Base-by-base conservation (phyloP, 164 flowering plant species). In the Nymphaea colorata region DNA sequence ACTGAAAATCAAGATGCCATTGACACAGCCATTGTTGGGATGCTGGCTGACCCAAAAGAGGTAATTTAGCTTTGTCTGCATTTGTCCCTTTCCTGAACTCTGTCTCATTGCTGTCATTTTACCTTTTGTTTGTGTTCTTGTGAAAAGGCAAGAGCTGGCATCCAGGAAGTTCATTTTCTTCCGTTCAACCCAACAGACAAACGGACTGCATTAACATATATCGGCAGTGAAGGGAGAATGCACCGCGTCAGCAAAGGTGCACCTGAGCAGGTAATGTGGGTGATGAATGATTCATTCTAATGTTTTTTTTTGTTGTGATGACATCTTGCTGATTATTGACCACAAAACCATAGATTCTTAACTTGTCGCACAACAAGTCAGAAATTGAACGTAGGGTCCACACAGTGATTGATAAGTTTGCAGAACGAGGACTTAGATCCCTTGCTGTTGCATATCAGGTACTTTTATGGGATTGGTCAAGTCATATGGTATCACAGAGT, bases 231-330 rank as follows among this genome's bases (percentile, higher is more conserved):
- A 41, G 92, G 95, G 8, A 94, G 84, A 80, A 82, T 83, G 98
- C 95, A 91, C 68, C 78, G 98, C 68, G 98, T 90, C 66, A 94
- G 97, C 79, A 93, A 93, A 84, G 98, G 98, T 70, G 96, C 98
- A 59, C 98, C 98, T 0, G 97, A 91, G 79, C 97, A 94, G 94
- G 97, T 91, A 77, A 57, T 45, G 17, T 47, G 16, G 36, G 6
- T 68, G 44, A 80, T 70, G 64, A 44, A 3, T 68, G 41, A 51
- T 8, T 4, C 14, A 36, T 68, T 3, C 14, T 42, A n/a, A 43
- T 44, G 11, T n/a, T 2, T 16, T 68, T 14, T 3, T 18, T 12
- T 43, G n/a, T 57, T 65, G 43, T 8, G 57, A 7, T 15, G 5
- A 10, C 57, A 51, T 51, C 44, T 41, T 25, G 63, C 42, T 42